Base-by-base conservation (phyloP, 306 rosid species). In the Sindora glabra region DNA sequence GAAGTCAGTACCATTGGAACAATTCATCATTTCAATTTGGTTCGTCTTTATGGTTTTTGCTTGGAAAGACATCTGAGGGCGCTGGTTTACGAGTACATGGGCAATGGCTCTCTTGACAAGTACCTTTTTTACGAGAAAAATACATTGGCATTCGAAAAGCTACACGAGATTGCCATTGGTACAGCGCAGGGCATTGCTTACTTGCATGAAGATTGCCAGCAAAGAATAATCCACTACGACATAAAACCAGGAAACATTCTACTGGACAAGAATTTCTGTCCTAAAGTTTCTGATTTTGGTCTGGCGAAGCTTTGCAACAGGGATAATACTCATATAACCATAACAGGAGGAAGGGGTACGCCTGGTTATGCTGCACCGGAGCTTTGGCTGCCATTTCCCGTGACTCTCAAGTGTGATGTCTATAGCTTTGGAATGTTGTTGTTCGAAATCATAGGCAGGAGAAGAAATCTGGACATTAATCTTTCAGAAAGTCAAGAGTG, bases 351-450 rank as follows among this genome's bases (percentile, higher is more conserved):
- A 2, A 50, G 77, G 40, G 81, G 81, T 6, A 77, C 74, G 0
- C 74, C 74, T 0, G 81, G 81, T 14, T 77, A 77, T 44, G 65
- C 74, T 1, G 77, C 81, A 1, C 77, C 77, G 3, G 81, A 77
- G 46, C 65, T 77, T 18, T 49, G 76, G 74, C 48, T 48, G 62
- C 73, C 76, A 23, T 71, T 47, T 61, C 77, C 55, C 0, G 37
- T 71, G 7, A 71, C 77, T 3, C 71, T 71, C 16, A 77, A 71
- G 71, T 71, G 78, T 1, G 82, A 77, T 41, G 74, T 77, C 3
- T 77, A 55, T 5, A 77, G 77, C 42, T 77, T 77, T 6, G 77
- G 74, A 5, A 77, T 77, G 74, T 39, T 71, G 4, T 56, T 77
- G 30, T 77, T 77, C 8, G 74, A 71, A 36, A 62, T 77, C 15